Evolutionary conservation across 768 basidiomycete genomes (phyloP), one percentile per base, ranked within the genome.

Genomic region (Suillus luteus): DNA sequence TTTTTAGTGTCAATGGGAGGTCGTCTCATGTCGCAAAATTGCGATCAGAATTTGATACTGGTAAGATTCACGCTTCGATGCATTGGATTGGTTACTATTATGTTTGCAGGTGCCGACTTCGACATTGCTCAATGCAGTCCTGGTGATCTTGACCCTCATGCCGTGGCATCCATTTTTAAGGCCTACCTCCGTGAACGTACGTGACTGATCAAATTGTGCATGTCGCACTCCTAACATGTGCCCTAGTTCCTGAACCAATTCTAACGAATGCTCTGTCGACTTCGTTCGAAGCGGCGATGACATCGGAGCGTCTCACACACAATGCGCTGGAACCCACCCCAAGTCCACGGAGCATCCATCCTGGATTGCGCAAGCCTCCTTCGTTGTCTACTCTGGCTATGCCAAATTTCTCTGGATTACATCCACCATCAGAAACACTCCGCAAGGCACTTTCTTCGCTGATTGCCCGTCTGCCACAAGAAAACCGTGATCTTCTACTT

Each of bases 91-190:
- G 27, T 59, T 31, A 48, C 33, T 52, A 63, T 43, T 61, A 24
- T 48, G n/a, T 63, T 72, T 44, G 46, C 70, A 89, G 93, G 95
- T 63, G 91, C 89, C 59, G 96, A 98, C 77, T 93, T 89, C 69
- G 89, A 95, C 71, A 85, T 98, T 78, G 77, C 82, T 46, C 85
- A 86, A 65, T 91, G 88, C 66, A 83, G 84, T 58, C 95, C 94
- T 31, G 87, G 91, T 9, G 95, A 98, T 70, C 78, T 98, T 41
- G 96, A 98, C 72, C 96, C 96, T 55, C 95, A 98, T 74, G 93
- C 94, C 1, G 95, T 98, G 8, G 89, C 95, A 22, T 92, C 93
- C 31, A 80, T 96, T 37, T 97, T 96, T 79, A 97, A 96, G 75
- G 90, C 93, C 1, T 98, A 88, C 74, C 80, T 98, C 49, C 90